Base-by-base conservation (phyloP, 2,329 filamentous ascomycete species). In the Nakataea oryzae region DNA sequence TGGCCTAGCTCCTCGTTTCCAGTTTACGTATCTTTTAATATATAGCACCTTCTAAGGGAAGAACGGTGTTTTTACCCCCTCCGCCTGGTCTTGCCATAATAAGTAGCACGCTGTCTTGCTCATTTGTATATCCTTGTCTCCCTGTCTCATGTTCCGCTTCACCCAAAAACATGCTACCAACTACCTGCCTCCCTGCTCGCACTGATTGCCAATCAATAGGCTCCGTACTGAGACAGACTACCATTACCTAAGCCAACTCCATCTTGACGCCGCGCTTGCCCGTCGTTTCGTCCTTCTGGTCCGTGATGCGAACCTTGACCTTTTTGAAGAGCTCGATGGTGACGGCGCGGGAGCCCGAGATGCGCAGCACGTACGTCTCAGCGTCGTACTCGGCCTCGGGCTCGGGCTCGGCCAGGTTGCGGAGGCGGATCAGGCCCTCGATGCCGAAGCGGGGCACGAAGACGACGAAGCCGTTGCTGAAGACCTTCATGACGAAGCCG, bases 391-490 rank as follows among this genome's bases (percentile, higher is more conserved):
- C 84, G 58, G 89, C 89, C 66, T 93, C 88, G 1, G 92, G 90
- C 73, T 90, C 91, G 0, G 86, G 83, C 21, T 88, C 84, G 4
- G 87, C 87, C 63, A 97, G 80, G 75, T 97, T 95, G 63, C 91
- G 81, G 68, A 97, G 77, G 13, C 93, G 83, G 66, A 99, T 95
- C 65, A 97, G 78, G 54, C 91, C 89, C 78, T 99, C 95, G 69
- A 99, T 96, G 54, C 95, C 95, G 74, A 99, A 99, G 21, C 91
- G 81, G 8, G 95, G 95, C 59, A 99, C 93, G 65, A 97, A 93
- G 13, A 97, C 93, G 24, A 97, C 95, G 69, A 97, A 93, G 8
- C 95, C 95, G 76, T 99, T 99, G 72, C 90, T 92, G 75, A 99
- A 99, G 61, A 99, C 89, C 72, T 91, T 90, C 90, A 99, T 96